phyloP scores from a whole-genome alignment of 352 stramenopile genomes.

The Phytophthora foliorum region DNA sequence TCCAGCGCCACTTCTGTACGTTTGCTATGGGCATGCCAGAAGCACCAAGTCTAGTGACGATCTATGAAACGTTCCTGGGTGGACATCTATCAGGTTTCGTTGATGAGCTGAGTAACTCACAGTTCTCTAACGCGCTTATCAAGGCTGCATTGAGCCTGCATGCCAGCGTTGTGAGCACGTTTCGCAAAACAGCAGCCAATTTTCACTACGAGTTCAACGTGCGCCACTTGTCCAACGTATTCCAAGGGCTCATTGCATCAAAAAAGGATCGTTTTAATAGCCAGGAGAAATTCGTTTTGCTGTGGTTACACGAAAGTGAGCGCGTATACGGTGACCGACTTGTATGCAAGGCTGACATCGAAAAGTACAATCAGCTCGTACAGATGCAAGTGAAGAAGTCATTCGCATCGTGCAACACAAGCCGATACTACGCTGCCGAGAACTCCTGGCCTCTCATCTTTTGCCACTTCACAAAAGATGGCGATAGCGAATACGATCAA shows the following conservation, averaged over 20 bases:
- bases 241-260: slow-evolving; percentile 95
- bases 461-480: slow-evolving; percentile 96
- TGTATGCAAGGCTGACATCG: slow-evolving; percentile 93
- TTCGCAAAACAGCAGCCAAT: slow-evolving; percentile 96
- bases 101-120: slow-evolving; percentile 89
- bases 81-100: slow-evolving; percentile 93
- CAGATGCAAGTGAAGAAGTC: slow-evolving; percentile 95
- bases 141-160: slow-evolving; percentile 95
- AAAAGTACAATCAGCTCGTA: slow-evolving; percentile 95
- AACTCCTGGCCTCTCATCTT: slow-evolving; percentile 97
- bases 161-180: slow-evolving; percentile 89
- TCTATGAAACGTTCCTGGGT: slow-evolving; percentile 97
- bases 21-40: slow-evolving; percentile 97
- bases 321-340: slow-evolving; percentile 96
- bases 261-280: slow-evolving; percentile 93
- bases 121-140: slow-evolving; percentile 93
- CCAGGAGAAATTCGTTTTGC: slow-evolving; percentile 94
- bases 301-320: slow-evolving; percentile 97
- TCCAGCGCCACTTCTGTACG: slow-evolving; percentile 97
- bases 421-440: slow-evolving; percentile 94
- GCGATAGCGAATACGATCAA: slow-evolving; percentile 95
- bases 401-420: slow-evolving; percentile 93
- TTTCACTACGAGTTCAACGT: slow-evolving; percentile 99
- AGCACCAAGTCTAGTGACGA: slow-evolving; percentile 94
- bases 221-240: slow-evolving; percentile 96